Percentiles rank a stretch among this genome's conserved stretches.
Conservation (phyloP, 2,329 filamentous ascomycete genomes). For the Aspergillus costaricaensis region DNA sequence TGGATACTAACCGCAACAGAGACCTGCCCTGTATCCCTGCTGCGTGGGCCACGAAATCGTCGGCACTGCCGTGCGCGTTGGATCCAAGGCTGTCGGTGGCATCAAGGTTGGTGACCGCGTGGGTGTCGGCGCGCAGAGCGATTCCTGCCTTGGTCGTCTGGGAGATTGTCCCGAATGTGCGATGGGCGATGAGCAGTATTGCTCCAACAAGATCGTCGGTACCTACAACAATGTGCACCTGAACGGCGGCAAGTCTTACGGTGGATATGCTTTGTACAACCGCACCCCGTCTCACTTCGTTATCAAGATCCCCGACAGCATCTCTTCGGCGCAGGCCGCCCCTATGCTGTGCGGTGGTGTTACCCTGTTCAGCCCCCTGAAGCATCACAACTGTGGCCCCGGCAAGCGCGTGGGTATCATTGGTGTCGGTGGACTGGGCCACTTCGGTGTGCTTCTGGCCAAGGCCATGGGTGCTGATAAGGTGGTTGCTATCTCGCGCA, state of each 20-base stretch:
- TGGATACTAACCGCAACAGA: constrained; percentile 20
- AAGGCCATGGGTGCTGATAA: constrained; percentile 70
- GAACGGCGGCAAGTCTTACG: constrained; percentile 65
- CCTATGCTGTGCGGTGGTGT: constrained; percentile 80
- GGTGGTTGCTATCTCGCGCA: constrained; percentile 59
- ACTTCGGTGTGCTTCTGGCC: constrained; percentile 71
- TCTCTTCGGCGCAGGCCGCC: constrained; percentile 56
- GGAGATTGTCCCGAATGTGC: constrained; percentile 57
- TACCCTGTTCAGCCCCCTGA: constrained; percentile 71
- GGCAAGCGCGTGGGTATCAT: constrained; percentile 73
- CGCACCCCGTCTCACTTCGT: constrained; percentile 61
- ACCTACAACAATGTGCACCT: constrained; percentile 37
- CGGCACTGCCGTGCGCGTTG: constrained; percentile 60
- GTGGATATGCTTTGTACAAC: constrained; percentile 63
- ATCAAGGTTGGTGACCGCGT: constrained; percentile 40
- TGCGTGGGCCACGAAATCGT: constrained; percentile 68
- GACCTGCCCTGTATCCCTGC: constrained; percentile 43
- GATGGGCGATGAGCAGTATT: constrained; percentile 43
- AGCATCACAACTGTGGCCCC: constrained; percentile 67
- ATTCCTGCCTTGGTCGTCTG: constrained; percentile 51
- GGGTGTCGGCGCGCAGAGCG: constrained; percentile 63
- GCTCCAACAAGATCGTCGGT: constrained; percentile 30
- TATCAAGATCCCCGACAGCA: constrained; percentile 57
- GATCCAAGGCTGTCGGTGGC: constrained; percentile 40
- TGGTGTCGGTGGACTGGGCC: constrained; percentile 72